Evolutionary conservation across 352 stramenopile genomes (phyloP).

Genomic region (Pythium brassicae): DNA sequence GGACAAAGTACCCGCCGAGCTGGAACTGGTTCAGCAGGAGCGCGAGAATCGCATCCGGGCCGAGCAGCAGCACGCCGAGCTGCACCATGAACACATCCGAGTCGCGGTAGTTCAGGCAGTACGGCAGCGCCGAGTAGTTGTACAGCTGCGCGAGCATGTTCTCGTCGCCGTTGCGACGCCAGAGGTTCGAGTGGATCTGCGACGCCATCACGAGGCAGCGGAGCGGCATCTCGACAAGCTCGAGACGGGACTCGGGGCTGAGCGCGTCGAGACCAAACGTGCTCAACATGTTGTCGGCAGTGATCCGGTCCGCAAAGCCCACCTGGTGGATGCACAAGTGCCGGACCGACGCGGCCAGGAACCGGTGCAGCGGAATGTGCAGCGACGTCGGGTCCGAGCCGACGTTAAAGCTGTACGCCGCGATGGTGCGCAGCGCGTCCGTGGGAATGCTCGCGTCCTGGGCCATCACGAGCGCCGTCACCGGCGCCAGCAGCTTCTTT

Average conservation of each 20-base stretch:
- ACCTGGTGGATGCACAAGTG: constrained; percentile 59
- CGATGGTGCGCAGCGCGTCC: constrained; percentile 15
- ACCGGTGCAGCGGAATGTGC: constrained; percentile 81
- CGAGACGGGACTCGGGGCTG: constrained; percentile 32
- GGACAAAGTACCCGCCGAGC: constrained; percentile 60
- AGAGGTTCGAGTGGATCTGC: constrained; percentile 86
- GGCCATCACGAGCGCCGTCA: constrained; percentile 26
- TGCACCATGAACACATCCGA: constrained; percentile 79
- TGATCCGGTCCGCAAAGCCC: constrained; percentile 43
- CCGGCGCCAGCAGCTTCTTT: constrained; percentile 43
- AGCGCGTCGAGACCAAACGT: constrained; percentile 61
- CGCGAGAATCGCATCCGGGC: constrained; percentile 54
- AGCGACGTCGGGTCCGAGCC: constrained; percentile 56
- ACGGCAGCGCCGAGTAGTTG: constrained; percentile 86
- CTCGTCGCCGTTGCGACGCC: constrained; percentile 84
- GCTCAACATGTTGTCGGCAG: constrained; percentile 38
- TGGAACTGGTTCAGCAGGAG: constrained; percentile 80
- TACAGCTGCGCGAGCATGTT: constrained; percentile 88
- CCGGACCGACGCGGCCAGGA: constrained; percentile 64
- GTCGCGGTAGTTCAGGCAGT: constrained; percentile 85
- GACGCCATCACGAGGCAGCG: constrained; percentile 82
- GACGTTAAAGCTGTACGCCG: constrained; percentile 67
- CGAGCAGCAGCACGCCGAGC: constrained; percentile 59
- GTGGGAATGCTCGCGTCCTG: constrained; percentile 6
- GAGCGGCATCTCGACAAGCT: constrained; percentile 77